Evolutionary conservation across 176 grass and related monocot genomes (phyloP), one percentile per base, ranked within the genome.

Genomic region (Carex kokanica): DNA sequence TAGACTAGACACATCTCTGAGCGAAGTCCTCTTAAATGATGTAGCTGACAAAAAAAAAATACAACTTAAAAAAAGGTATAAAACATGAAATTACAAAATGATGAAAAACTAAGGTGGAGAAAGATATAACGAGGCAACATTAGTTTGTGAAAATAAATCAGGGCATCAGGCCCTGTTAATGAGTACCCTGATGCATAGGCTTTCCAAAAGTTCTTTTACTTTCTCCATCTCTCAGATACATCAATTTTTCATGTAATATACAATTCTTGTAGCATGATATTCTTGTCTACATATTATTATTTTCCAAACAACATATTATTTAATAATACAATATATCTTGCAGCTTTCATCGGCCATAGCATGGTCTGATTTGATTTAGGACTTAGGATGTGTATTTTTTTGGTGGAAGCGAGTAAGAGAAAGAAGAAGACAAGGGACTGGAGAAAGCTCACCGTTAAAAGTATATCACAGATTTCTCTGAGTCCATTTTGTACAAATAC

Each of bases 1-100:
- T 49, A 82, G 24, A 49, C 36, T 16, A 5, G 79, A 82, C 8
- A 82, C 66, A 52, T 82, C 79, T 65, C 79, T 82, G 38, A 64
- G 62, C 79, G 40, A 82, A 82, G 60, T 82, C 61, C 45, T 82
- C 40, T 52, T 64, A 82, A 82, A 82, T 47, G 79, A 82, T 41
- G 79, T 82, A 51, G 79, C 79, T 82, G 79, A 66, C 40, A 20
- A 64, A 82, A 64, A 74, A 34, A 38, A 5, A 66, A 79, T 47
- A 82, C 43, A 82, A 64, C 9, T 60, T 60, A 21, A 8, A 5
- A 75, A 77, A 81, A 62, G 34, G 78, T 27, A 60, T 36, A 80
- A 34, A 63, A 75, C 10, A 52, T 55, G 47, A 16, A 29, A 53
- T 27, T 20, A 47, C 8, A 21, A 73, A 73, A 73, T 0, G 8